These are phyloP conservation scores for Fusarium sororula DNA, from an alignment of 2,329 filamentous ascomycete species.

Conservation along the genomic window DNA sequence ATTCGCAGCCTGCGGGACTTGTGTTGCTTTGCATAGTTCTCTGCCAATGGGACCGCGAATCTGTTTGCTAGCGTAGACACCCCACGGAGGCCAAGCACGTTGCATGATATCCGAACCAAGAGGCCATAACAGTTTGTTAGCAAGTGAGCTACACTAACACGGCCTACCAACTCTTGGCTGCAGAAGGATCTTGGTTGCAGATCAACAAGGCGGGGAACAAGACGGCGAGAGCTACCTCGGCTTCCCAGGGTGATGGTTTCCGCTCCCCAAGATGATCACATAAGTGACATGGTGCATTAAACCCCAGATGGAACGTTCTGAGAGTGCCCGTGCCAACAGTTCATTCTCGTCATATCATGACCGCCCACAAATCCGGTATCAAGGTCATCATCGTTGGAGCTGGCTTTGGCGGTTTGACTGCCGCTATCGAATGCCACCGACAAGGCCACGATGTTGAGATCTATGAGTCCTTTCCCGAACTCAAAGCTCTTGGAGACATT, in stretches of 20 bases:
- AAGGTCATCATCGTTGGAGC: slow-evolving; percentile 33
- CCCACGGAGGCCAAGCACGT: not conserved
- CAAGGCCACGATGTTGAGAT: slow-evolving; percentile 27
- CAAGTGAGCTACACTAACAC: not conserved
- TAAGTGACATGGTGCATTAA: not conserved
- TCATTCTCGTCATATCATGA: not conserved
- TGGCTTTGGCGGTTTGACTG: slow-evolving; percentile 28
- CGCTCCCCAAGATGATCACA: not conserved
- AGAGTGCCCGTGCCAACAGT: rapidly evolving
- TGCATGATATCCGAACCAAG: not conserved
- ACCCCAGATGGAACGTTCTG: rapidly evolving
- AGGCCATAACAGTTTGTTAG: not conserved
- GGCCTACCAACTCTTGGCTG: not conserved
- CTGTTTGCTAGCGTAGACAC: not conserved
- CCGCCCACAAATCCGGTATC: slow-evolving; percentile 14
- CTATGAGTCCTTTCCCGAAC: slow-evolving; percentile 45
- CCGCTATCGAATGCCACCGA: slow-evolving; percentile 29
- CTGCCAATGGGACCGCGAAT: not conserved
- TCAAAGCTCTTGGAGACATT: slow-evolving; percentile 62
- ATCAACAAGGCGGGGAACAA: slow-evolving; percentile 8
- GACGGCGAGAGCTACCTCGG: slow-evolving; percentile 1
- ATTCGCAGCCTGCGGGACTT: not conserved
- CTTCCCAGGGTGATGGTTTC: not conserved
- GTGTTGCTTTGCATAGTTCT: not conserved
- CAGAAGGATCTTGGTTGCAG: not conserved